Conservation (phyloP, 805 yeast species). For the Candida sphagnicola region DNA sequence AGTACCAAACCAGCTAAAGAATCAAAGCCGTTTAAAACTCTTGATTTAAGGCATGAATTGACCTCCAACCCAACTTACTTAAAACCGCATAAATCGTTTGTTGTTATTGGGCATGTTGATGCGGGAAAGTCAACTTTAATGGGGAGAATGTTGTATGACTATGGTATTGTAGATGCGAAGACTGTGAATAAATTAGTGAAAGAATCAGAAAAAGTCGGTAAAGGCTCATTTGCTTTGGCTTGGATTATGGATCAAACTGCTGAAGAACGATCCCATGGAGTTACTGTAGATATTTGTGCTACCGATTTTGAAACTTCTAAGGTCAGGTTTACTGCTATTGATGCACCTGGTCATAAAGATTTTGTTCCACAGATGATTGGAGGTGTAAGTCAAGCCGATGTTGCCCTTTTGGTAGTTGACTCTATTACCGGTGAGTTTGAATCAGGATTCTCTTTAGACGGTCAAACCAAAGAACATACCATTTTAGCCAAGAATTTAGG, state of each 20-base stretch:
- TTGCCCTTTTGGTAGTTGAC: slow-evolving; percentile 71
- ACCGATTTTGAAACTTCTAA: slow-evolving; percentile 56
- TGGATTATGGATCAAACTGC: slow-evolving; percentile 82
- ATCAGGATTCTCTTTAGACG: slow-evolving; percentile 60
- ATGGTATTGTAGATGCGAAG: slow-evolving; percentile 62
- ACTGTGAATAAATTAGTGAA: slow-evolving; percentile 58
- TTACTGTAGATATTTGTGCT: slow-evolving; percentile 73
- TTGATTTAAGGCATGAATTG: slow-evolving; percentile 41
- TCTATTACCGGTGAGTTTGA: slow-evolving; percentile 64
- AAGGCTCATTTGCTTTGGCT: slow-evolving; percentile 76
- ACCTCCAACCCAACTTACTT: slow-evolving; percentile 22
- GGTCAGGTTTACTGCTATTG: slow-evolving; percentile 64
- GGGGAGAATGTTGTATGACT: slow-evolving; percentile 68
- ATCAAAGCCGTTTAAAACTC: slow-evolving; percentile 41
- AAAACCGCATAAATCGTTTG: slow-evolving; percentile 65
- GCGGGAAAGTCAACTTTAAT: slow-evolving; percentile 80
- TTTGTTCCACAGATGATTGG: slow-evolving; percentile 85
- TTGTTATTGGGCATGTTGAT: slow-evolving; percentile 83
- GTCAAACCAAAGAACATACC: slow-evolving; percentile 79
- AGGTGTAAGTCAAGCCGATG: slow-evolving; percentile 76
- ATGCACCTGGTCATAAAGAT: slow-evolving; percentile 83
- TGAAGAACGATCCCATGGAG: slow-evolving; percentile 74
- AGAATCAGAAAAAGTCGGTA: slow-evolving; percentile 66
- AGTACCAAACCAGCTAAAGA: slow-evolving; percentile 11
- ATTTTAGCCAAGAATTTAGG: slow-evolving; percentile 66